phyloP scores from a whole-genome alignment of 2,329 filamentous ascomycete genomes.

The Colletotrichum viniferum region DNA sequence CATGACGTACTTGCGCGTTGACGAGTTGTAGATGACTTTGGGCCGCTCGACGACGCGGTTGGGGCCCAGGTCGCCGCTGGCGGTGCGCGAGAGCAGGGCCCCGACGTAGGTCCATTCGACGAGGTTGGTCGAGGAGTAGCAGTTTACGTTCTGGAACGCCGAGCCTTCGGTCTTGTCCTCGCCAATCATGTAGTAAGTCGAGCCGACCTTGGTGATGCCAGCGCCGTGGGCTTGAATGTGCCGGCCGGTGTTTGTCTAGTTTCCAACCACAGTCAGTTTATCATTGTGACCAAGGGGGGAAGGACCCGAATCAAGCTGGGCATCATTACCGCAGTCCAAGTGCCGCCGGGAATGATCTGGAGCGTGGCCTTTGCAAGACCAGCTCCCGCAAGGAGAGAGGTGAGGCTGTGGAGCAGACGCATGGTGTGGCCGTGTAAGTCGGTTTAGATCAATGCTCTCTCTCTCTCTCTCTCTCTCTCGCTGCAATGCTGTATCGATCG shows the following conservation, averaged over 20 bases:
- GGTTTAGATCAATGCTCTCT: not conserved
- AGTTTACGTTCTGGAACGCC: conserved; percentile 69
- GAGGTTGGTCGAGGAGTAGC: conserved; percentile 68
- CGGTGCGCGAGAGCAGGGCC: conserved; percentile 58
- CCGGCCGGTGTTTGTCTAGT: conserved; percentile 47
- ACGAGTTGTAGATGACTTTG: conserved; percentile 70
- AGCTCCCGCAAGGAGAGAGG: conserved; percentile 1
- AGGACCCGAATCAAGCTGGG: not conserved
- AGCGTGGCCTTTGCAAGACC: conserved; percentile 23
- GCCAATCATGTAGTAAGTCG: conserved; percentile 70
- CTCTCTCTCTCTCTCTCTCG: not conserved
- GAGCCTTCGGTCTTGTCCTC: conserved; percentile 71
- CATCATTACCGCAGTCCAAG: conserved; percentile 47
- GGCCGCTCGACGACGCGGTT: conserved; percentile 69
- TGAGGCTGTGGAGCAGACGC: conserved; percentile 1
- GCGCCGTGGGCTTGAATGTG: conserved; percentile 72
- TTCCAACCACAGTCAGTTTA: not conserved
- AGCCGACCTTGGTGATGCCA: conserved; percentile 57
- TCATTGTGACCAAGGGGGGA: not conserved
- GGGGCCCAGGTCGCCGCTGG: conserved; percentile 61
- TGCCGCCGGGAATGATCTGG: conserved; percentile 47
- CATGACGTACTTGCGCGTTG: conserved; percentile 66
- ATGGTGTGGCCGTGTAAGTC: not conserved
- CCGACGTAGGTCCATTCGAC: conserved; percentile 68
- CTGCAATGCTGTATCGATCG: not conserved